Evolutionary conservation across 768 basidiomycete genomes (phyloP).

Genomic region (Rubroboletus pulcherrimus): DNA sequence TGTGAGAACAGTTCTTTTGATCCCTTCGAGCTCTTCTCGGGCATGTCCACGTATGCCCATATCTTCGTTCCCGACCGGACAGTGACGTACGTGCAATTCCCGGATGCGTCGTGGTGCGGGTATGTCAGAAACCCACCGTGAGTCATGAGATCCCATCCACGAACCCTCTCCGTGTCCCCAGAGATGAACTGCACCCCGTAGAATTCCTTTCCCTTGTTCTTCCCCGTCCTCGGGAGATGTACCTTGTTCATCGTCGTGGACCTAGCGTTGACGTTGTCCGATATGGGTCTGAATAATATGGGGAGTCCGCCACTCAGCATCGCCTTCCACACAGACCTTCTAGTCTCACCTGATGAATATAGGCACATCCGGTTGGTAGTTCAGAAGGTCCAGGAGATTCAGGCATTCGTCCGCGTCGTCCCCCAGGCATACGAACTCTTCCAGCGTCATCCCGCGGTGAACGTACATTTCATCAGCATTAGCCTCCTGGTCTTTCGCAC

Average conservation of each 20-base stretch:
- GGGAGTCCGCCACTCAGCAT: too few relatives aligned
- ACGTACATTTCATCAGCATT: background rate
- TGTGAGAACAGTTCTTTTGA: background rate
- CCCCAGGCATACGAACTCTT: background rate
- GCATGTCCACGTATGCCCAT: background rate
- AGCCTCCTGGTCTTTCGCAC: background rate
- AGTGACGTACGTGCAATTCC: background rate
- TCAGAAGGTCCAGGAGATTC: background rate
- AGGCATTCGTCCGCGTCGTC: background rate
- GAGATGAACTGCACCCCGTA: too few relatives aligned
- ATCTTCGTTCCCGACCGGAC: background rate
- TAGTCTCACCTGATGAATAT: background rate
- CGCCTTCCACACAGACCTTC: too few relatives aligned
- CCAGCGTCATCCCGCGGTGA: background rate
- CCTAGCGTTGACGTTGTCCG: too few relatives aligned
- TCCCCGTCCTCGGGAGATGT: too few relatives aligned
- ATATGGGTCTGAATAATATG: too few relatives aligned
- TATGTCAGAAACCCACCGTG: background rate
- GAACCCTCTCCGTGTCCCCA: too few relatives aligned
- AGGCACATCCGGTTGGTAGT: background rate
- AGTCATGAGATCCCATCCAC: too few relatives aligned
- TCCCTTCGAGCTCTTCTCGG: background rate
- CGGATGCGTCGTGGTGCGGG: background rate
- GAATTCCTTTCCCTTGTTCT: too few relatives aligned
- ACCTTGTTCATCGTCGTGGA: too few relatives aligned